Evolutionary conservation across 495 filamentous ascomycete species (phyloP).

Genomic region (Trichodelitschia bisporula): DNA sequence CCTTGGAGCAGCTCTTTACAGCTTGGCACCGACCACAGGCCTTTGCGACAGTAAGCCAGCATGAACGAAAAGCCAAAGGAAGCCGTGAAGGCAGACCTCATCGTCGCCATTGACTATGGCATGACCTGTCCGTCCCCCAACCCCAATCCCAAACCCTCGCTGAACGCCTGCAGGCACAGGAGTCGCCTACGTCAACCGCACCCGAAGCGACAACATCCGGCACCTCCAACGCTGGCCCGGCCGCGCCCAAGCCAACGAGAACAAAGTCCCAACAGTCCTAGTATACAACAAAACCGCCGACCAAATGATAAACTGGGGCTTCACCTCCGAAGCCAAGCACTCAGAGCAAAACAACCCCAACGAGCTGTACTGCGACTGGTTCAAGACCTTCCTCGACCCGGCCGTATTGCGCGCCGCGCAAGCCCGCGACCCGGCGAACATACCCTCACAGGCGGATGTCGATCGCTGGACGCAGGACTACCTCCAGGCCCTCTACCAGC

Average conservation of each 20-base stretch:
- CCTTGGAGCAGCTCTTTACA: too few species aligned
- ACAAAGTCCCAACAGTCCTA: conserved; percentile 34
- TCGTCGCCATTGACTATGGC: conserved; percentile 35
- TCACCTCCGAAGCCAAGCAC: conserved; percentile 19
- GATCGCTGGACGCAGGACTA: conserved; percentile 30
- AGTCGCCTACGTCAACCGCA: conserved; percentile 24
- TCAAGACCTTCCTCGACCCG: conserved; percentile 35
- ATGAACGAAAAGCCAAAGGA: too few species aligned
- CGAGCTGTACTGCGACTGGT: conserved; percentile 24
- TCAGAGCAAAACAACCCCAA: conserved; percentile 20
- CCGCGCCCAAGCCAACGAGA: conserved; percentile 24
- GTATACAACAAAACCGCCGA: conserved; percentile 21
- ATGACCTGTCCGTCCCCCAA: conserved; percentile 26
- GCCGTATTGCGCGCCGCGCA: conserved; percentile 15
- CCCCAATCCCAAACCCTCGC: conserved; percentile 2
- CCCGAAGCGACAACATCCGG: conserved; percentile 21
- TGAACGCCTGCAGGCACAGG: conserved; percentile 15
- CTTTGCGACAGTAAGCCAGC: too few species aligned
- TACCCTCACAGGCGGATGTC: conserved; percentile 18
- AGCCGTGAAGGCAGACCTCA: conserved; percentile 22
- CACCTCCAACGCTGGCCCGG: conserved; percentile 39
- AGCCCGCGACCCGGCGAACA: conserved; percentile 11
- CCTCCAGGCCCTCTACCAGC: conserved; percentile 26
- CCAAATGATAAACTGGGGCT: conserved; percentile 28
- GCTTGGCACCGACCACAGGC: too few species aligned